These are phyloP conservation scores for Clitopilus passeckerianus DNA, from an alignment of 768 basidiomycete species.

Conservation along the genomic window DNA sequence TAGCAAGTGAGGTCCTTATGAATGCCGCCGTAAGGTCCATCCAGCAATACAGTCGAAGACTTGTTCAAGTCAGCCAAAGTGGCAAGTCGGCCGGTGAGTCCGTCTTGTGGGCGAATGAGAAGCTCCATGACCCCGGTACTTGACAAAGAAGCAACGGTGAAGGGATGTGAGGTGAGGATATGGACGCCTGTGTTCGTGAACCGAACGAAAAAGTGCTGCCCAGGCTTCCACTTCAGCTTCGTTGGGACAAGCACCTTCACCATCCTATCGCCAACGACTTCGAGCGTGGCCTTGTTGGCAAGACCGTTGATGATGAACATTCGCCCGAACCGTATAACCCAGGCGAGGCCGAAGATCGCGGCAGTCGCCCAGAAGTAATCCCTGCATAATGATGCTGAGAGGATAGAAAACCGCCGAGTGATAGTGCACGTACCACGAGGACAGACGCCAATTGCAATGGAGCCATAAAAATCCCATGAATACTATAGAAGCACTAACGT, in stretches of 20 bases:
- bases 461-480: constrained; percentile 27
- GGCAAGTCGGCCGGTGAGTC: constrained; percentile 19
- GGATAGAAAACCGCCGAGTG: not conserved
- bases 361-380: constrained; percentile 26
- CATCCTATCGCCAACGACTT: constrained; percentile 18
- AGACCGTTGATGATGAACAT: constrained; percentile 18
- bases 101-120: constrained; percentile 20
- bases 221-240: constrained; percentile 23
- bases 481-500: constrained; percentile 20
- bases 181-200: constrained; percentile 14
- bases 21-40: constrained; percentile 24
- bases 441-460: constrained; percentile 23
- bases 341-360: constrained; percentile 20
- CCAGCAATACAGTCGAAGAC: constrained; percentile 15
- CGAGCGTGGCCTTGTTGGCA: constrained; percentile 16
- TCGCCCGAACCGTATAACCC: constrained; percentile 19
- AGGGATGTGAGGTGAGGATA: constrained; percentile 26
- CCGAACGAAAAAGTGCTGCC: constrained; percentile 22
- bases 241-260: constrained; percentile 14
- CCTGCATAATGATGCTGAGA: constrained; percentile 7
- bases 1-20: constrained; percentile 17
- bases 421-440: constrained; percentile 18
- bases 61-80: constrained; percentile 6
- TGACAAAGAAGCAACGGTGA: constrained; percentile 23
- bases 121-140: constrained; percentile 11